Percentiles rank a stretch among this genome's conserved stretches.
These are phyloP conservation scores for Juglanconis sp. DNA, from an alignment of 2,329 filamentous ascomycete species.

Conservation along the genomic window DNA sequence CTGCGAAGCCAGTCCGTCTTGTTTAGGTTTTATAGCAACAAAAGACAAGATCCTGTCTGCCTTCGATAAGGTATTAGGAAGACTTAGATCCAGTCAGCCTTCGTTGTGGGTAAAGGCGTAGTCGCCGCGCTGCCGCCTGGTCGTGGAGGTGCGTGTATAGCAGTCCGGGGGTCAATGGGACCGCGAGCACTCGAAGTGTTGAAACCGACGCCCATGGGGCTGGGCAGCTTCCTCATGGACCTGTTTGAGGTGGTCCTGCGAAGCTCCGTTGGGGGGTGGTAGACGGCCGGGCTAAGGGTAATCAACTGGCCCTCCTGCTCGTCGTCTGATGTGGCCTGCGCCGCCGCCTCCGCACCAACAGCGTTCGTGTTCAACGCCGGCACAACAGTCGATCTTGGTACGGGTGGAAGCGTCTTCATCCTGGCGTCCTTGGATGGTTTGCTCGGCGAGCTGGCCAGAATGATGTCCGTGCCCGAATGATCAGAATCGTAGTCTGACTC, in stretches of 20 bases:
- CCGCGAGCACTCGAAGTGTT: constrained; percentile 24
- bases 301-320: constrained; percentile 22
- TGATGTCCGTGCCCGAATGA: constrained; percentile 10
- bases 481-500: background rate
- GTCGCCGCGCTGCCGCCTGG: constrained; percentile 2
- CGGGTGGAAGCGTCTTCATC: constrained; percentile 38
- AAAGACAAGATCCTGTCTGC: constrained; percentile 1
- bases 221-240: constrained; percentile 33
- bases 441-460: constrained; percentile 22
- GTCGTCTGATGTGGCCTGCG: constrained; percentile 24
- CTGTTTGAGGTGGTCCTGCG: constrained; percentile 27
- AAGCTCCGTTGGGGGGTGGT: constrained; percentile 34
- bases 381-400: constrained; percentile 26
- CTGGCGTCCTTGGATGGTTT: constrained; percentile 29
- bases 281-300: constrained; percentile 51
- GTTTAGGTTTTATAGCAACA: background rate
- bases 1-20: background rate
- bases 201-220: constrained; percentile 43
- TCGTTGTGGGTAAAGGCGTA: constrained; percentile 3
- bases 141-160: constrained; percentile 6
- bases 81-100: constrained; percentile 17
- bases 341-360: constrained; percentile 8
- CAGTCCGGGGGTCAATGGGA: background rate
- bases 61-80: background rate
- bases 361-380: background rate